Evolutionary conservation across 345 rosid genomes (phyloP).

Genomic region (Ceriops decandra): DNA sequence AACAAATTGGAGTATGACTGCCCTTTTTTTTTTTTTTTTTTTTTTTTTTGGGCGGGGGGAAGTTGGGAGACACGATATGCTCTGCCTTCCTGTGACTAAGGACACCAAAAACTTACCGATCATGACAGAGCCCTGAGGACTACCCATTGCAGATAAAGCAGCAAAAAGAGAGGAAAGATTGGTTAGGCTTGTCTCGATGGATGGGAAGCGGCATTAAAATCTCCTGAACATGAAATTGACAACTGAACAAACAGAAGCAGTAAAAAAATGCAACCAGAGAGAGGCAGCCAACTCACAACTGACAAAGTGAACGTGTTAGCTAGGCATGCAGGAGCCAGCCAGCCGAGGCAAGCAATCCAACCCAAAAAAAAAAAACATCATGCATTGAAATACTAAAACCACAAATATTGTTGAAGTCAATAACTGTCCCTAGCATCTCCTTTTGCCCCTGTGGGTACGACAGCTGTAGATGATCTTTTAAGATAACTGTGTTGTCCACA

Average conservation of each 20-base stretch:
- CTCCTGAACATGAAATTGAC: conserved; percentile 5
- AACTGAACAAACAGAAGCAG: not conserved
- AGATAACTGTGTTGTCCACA: not conserved
- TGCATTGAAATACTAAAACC: conserved; percentile 6
- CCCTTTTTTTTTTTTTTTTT: too few relatives aligned
- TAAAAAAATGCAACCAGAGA: not conserved
- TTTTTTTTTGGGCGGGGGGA: too few relatives aligned
- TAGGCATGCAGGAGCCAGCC: not conserved
- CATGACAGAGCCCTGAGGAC: too few relatives aligned
- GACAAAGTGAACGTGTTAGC: not conserved
- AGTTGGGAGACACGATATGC: too few relatives aligned
- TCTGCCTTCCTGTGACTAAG: too few relatives aligned
- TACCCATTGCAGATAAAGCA: too few relatives aligned
- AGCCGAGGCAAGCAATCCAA: not conserved
- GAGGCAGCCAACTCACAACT: too few relatives aligned
- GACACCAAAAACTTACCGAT: too few relatives aligned
- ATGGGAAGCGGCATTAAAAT: conserved; percentile 1
- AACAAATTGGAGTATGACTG: too few relatives aligned
- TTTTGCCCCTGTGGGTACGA: not conserved
- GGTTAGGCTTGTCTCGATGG: conserved; percentile 8
- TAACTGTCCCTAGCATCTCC: not conserved
- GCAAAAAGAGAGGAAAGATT: too few relatives aligned
- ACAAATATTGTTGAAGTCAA: not conserved
- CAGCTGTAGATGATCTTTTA: not conserved
- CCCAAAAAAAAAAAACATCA: not conserved